A percentile compares a stretch with the other conserved stretches of the same genome.
Conservation (phyloP, 1,284 basidiomycete species). For the Salmacisia buchloeana region DNA sequence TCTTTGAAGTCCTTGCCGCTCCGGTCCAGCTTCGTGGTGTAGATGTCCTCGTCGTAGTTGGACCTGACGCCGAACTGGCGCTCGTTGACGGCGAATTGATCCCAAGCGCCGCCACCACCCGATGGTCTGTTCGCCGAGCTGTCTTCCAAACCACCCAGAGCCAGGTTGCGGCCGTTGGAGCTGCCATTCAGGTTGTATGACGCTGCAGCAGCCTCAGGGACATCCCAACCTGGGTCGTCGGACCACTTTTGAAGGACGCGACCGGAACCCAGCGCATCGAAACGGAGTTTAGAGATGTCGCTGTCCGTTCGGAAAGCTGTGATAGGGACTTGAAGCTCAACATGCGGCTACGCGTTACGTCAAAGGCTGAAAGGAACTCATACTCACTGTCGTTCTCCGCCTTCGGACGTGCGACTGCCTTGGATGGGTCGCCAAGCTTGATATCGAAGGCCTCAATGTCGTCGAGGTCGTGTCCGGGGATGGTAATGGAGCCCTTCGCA, state of each 20-base stretch:
- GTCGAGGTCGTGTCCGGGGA: conserved; percentile 36
- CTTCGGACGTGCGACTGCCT: conserved; percentile 25
- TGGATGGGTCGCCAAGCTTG: conserved; percentile 29
- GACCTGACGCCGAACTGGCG: conserved; percentile 85
- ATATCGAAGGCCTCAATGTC: conserved; percentile 30
- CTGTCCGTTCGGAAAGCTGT: conserved; percentile 40
- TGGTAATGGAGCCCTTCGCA: conserved; percentile 26
- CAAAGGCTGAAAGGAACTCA: too few species aligned
- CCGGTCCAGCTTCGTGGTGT: conserved; percentile 90
- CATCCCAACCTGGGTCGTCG: conserved; percentile 31
- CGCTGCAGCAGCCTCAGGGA: conserved; percentile 21
- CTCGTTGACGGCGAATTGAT: conserved; percentile 94
- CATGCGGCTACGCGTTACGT: too few species aligned
- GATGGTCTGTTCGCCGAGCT: neutral
- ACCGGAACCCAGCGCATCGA: conserved; percentile 30
- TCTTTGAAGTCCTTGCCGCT: conserved; percentile 78
- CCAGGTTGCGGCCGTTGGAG: neutral
- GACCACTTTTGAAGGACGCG: conserved; percentile 37
- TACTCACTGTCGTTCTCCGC: conserved; percentile 22
- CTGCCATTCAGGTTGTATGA: conserved; percentile 8
- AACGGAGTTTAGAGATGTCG: conserved; percentile 31
- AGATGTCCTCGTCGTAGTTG: conserved; percentile 85
- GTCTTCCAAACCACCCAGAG: neutral
- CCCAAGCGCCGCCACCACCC: conserved; percentile 62
- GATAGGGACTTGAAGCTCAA: neutral